These are phyloP conservation scores for Trichoderma pleuroti DNA, from an alignment of 2,329 filamentous ascomycete species.

Conservation along the genomic window DNA sequence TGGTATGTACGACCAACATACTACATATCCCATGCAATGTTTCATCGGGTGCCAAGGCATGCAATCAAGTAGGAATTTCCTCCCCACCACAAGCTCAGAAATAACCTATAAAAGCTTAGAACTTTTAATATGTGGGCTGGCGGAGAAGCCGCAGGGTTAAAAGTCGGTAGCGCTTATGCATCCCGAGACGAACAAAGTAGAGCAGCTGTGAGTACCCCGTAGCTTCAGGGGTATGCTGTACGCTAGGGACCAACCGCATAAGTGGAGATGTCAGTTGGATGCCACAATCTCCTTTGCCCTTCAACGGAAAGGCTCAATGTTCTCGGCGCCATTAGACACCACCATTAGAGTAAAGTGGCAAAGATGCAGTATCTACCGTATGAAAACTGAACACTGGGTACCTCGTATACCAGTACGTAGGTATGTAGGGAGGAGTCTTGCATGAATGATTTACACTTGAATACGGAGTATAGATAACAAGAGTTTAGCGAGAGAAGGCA, in stretches of 20 bases:
- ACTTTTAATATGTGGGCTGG: not conserved
- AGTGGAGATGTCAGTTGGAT: not conserved
- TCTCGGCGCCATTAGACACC: not conserved
- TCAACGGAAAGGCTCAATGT: not conserved
- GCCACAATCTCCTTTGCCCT: not conserved
- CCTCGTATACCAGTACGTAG: too few relatives aligned
- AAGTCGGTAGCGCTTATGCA: not conserved
- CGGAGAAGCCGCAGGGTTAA: not conserved
- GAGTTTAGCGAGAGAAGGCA: not conserved
- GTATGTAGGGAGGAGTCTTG: too few relatives aligned
- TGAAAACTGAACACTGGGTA: not conserved
- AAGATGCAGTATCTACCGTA: not conserved
- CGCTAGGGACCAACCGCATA: conserved; percentile 10
- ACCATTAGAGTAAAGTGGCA: not conserved
- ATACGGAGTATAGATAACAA: not conserved
- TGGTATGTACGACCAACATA: not conserved
- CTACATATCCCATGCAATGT: not conserved
- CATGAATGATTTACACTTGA: not conserved
- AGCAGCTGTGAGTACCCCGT: not conserved
- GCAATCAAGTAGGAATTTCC: not conserved
- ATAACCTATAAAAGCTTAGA: not conserved
- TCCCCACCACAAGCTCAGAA: not conserved
- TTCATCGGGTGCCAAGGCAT: not conserved
- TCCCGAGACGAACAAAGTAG: not conserved
- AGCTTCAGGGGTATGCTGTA: not conserved